These are phyloP conservation scores for Cytospora leucostoma DNA, from an alignment of 2,329 filamentous ascomycete genomes.

Conservation along the genomic window DNA sequence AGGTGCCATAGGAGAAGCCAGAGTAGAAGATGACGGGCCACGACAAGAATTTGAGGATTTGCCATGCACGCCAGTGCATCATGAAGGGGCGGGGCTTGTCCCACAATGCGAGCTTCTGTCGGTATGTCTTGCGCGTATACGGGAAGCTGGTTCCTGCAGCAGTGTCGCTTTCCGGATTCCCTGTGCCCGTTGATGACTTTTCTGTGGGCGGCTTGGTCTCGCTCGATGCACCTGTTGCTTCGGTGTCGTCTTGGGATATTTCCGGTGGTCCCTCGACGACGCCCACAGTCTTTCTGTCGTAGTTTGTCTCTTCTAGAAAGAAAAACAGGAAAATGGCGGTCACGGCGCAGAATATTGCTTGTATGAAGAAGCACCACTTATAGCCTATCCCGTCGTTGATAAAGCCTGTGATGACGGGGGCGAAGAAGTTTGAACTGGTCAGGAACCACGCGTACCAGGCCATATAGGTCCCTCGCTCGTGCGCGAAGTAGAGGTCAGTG, in stretches of 20 bases:
- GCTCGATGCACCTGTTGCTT: slow-evolving; percentile 5
- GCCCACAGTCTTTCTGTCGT: slow-evolving; percentile 37
- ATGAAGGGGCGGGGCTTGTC: slow-evolving; percentile 39
- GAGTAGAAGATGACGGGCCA: slow-evolving; percentile 48
- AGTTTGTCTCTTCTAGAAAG: slow-evolving; percentile 56
- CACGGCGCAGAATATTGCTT: slow-evolving; percentile 34
- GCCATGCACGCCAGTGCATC: slow-evolving; percentile 42
- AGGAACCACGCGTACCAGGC: slow-evolving; percentile 36
- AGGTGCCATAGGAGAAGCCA: slow-evolving; percentile 38
- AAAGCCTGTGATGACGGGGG: slow-evolving; percentile 39
- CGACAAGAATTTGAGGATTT: slow-evolving; percentile 36
- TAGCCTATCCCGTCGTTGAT: slow-evolving; percentile 37
- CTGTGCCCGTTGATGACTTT: not conserved
- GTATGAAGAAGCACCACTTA: slow-evolving; percentile 38
- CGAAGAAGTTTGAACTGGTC: slow-evolving; percentile 35
- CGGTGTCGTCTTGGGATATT: slow-evolving; percentile 5
- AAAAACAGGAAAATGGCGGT: slow-evolving; percentile 44
- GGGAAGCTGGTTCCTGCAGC: not conserved
- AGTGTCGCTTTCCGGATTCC: not conserved
- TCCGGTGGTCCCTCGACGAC: slow-evolving; percentile 20
- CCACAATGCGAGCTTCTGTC: slow-evolving; percentile 39
- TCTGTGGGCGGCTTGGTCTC: slow-evolving; percentile 12
- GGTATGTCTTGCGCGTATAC: slow-evolving; percentile 40
- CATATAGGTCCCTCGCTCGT: slow-evolving; percentile 35
- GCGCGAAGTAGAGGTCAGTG: slow-evolving; percentile 40